These are phyloP conservation scores for Rhodamnia rubescens DNA, from an alignment of 345 rosid species.

Conservation along the genomic window DNA sequence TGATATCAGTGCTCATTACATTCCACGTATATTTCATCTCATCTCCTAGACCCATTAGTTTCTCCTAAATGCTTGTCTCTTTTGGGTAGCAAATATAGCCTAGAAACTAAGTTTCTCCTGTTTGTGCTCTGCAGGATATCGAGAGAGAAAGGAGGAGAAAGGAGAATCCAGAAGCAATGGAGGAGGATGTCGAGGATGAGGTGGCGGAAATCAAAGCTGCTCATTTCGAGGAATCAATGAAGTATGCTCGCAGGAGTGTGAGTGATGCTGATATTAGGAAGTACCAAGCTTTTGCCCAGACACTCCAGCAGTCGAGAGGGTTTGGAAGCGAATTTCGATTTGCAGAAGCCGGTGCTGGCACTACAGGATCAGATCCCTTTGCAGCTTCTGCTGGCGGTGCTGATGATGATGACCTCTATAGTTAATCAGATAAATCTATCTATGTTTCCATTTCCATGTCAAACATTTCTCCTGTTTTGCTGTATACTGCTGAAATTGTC, in stretches of 20 bases:
- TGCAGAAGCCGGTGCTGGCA: slow-evolving; percentile 27
- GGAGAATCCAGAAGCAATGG: slow-evolving; percentile 95
- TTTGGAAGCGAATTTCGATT: slow-evolving; percentile 79
- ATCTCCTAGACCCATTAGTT: background rate
- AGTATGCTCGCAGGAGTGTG: slow-evolving; percentile 82
- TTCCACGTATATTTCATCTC: background rate
- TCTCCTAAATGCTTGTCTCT: background rate
- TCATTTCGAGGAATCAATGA: slow-evolving; percentile 92
- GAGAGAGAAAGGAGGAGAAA: slow-evolving; percentile 79
- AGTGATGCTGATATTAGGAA: slow-evolving; percentile 92
- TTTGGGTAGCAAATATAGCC: background rate
- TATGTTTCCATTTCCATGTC: background rate
- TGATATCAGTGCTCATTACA: background rate
- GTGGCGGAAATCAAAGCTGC: slow-evolving; percentile 80
- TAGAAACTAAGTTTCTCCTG: background rate
- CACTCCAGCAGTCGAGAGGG: slow-evolving; percentile 92
- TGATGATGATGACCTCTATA: slow-evolving; percentile 90
- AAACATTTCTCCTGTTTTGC: background rate
- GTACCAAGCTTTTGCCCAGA: slow-evolving; percentile 94
- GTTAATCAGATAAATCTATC: slow-evolving; percentile 10
- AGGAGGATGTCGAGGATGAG: slow-evolving; percentile 79
- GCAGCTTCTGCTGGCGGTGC: slow-evolving; percentile 64
- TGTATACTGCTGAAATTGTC: background rate
- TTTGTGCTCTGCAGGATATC: slow-evolving; percentile 48
- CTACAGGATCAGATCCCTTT: slow-evolving; percentile 50